Evolutionary conservation across 1,284 basidiomycete genomes (phyloP).

Genomic region (Porogramme epimiltina): DNA sequence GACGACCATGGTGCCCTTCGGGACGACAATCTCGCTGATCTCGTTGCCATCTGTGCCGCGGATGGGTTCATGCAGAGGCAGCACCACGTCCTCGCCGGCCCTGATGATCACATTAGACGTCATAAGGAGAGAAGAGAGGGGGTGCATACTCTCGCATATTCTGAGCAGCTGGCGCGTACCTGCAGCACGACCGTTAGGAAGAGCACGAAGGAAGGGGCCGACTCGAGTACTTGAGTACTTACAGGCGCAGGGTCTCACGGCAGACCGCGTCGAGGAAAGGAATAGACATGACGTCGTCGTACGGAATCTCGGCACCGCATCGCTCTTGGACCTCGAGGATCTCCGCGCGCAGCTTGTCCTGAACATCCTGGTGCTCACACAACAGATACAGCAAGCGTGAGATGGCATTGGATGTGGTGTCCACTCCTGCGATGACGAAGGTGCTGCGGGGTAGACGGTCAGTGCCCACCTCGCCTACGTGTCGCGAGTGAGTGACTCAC

Average conservation of each 20-base stretch:
- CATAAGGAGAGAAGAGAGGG: not conserved
- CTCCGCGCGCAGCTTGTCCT: constrained; percentile 24
- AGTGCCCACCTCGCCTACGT: not conserved
- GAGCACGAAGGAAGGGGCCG: not conserved
- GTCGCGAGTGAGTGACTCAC: constrained; percentile 19
- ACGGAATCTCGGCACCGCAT: constrained; percentile 21
- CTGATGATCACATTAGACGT: constrained; percentile 5
- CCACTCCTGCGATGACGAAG: constrained; percentile 29
- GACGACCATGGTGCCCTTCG: constrained; percentile 47
- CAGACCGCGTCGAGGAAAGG: constrained; percentile 36
- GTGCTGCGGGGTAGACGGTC: constrained; percentile 18
- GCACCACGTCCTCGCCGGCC: constrained; percentile 16
- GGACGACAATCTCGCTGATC: constrained; percentile 39
- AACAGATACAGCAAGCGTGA: constrained; percentile 29
- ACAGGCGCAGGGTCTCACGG: constrained; percentile 30
- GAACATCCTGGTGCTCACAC: constrained; percentile 2
- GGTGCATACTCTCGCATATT: not conserved
- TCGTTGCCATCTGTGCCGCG: constrained; percentile 30
- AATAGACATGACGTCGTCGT: constrained; percentile 31
- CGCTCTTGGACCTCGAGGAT: constrained; percentile 16
- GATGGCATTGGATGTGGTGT: constrained; percentile 30
- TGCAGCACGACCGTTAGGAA: no score
- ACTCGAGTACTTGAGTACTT: not conserved
- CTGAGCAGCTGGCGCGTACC: not conserved
- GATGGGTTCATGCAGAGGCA: constrained; percentile 28